These are phyloP conservation scores for Chlamydomonas sphaeroides DNA, from an alignment of 139 green algal species.

Conservation along the genomic window DNA sequence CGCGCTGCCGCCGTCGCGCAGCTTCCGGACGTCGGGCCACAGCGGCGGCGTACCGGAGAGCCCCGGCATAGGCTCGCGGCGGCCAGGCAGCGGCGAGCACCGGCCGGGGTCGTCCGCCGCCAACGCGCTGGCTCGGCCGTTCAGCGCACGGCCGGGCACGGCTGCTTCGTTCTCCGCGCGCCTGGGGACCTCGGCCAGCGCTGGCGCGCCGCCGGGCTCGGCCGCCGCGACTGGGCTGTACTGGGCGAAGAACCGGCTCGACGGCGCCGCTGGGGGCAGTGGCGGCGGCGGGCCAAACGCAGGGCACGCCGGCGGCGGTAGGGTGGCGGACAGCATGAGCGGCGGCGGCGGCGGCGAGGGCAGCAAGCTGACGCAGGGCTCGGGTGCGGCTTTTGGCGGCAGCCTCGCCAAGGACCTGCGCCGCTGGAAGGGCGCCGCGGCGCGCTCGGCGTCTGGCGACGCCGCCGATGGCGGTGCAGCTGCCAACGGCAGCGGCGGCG, in stretches of 20 bases:
- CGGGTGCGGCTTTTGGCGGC: slow-evolving; percentile 35
- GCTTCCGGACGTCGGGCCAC: too few species aligned
- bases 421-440: slow-evolving; percentile 38
- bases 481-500: neutral
- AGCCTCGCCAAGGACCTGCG: slow-evolving; percentile 54
- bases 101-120: neutral
- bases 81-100: slow-evolving; percentile 6
- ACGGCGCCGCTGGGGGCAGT: neutral
- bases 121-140: slow-evolving; percentile 1
- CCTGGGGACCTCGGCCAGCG: slow-evolving; percentile 26
- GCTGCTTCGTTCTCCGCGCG: neutral
- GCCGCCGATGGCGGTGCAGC: neutral
- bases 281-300: too few species aligned
- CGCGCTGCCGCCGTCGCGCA: too few species aligned
- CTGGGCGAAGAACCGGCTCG: slow-evolving; percentile 56
- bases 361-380: slow-evolving; percentile 43
- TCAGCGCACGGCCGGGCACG: slow-evolving; percentile 33
- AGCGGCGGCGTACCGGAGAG: neutral
- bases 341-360: neutral
- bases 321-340: neutral
- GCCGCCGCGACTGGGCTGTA: slow-evolving; percentile 36
- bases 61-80: neutral
- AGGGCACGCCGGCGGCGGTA: neutral
- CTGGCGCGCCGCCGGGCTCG: neutral
- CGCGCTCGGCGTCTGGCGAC: neutral